phyloP scores from a whole-genome alignment of 169 alveolate species.

The Plasmodium malariae region DNA sequence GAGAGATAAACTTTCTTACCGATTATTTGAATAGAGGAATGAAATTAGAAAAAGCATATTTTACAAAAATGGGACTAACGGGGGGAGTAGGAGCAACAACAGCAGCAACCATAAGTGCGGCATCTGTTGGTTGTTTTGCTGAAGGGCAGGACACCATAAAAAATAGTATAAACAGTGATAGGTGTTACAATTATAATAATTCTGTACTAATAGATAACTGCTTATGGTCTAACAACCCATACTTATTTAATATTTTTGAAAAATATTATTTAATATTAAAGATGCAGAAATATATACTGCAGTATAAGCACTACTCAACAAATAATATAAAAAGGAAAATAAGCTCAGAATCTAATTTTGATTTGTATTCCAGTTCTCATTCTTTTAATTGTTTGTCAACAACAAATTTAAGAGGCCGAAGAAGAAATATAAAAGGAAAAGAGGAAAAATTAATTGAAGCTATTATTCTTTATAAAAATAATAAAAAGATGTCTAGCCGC shows the following conservation, averaged over 20 bases:
- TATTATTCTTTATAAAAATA: no score
- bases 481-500: no score
- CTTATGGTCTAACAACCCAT: conserved; percentile 66
- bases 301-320: conserved; percentile 54
- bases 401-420: neutral
- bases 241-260: conserved; percentile 49
- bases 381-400: conserved; percentile 13
- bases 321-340: conserved; percentile 49
- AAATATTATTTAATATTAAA: conserved; percentile 46
- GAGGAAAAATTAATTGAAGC: neutral
- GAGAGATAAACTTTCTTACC: conserved; percentile 10
- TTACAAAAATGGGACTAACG: no score
- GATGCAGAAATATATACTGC: conserved; percentile 69
- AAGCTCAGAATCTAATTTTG: conserved; percentile 51
- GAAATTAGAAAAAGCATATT: conserved; percentile 21
- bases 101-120: neutral
- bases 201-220: conserved; percentile 42
- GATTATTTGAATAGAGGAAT: conserved; percentile 23
- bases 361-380: conserved; percentile 38
- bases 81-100: neutral
- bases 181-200: neutral
- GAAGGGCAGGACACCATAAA: conserved; percentile 26
- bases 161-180: neutral
- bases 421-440: neutral
- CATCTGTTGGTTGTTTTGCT: neutral